Base-by-base conservation (phyloP, 768 basidiomycete species). In the Suillus luteus region DNA sequence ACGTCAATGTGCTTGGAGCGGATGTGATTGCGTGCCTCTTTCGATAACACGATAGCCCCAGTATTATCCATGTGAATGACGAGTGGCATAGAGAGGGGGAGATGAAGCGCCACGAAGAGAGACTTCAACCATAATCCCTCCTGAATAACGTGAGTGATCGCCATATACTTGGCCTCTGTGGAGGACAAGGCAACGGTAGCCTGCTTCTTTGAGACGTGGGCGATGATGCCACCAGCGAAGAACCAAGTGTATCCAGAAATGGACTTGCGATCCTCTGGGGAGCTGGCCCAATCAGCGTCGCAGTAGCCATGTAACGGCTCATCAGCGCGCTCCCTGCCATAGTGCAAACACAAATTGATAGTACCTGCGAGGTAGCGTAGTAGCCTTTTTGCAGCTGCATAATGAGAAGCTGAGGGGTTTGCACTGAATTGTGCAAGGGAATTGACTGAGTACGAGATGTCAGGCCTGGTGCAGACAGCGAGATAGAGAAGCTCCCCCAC, bases 271-370 rank as follows among this genome's bases (percentile, higher is more conserved):
- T 46, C 44, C 19, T n/a, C n/a, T 10, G 44, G 44, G 0, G n/a
- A 11, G 2, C n/a, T 46, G 11, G 44, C 44, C 44, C 19, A 46
- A 5, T 46, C 44, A 1, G n/a, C n/a, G 5, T 46, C n/a, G 1
- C 44, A 46, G 3, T n/a, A 44, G 0, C 43, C 9, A 0, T 22
- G n/a, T 4, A 46, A 22, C 0, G 4, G n/a, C n/a, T 46, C n/a
- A 5, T 46, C 19, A 2, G 44, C 44, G 22, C 4, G n/a, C 1
- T 46, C 44, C 1, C 44, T n/a, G 0, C 44, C 44, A 11, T 46
- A 46, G 5, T 22, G n/a, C 1, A 46, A 10, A 0, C n/a, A 0
- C 1, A 46, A 1, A 10, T 19, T 46, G 5, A 22, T 5, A 1
- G 44, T 46, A 1, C 44, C 44, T 0, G 19, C 10, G 1, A 44